A percentile compares a stretch with the other conserved stretches of the same genome.
These are phyloP conservation scores for Annulohypoxylon stygium DNA, from an alignment of 495 filamentous ascomycete genomes.

Conservation along the genomic window DNA sequence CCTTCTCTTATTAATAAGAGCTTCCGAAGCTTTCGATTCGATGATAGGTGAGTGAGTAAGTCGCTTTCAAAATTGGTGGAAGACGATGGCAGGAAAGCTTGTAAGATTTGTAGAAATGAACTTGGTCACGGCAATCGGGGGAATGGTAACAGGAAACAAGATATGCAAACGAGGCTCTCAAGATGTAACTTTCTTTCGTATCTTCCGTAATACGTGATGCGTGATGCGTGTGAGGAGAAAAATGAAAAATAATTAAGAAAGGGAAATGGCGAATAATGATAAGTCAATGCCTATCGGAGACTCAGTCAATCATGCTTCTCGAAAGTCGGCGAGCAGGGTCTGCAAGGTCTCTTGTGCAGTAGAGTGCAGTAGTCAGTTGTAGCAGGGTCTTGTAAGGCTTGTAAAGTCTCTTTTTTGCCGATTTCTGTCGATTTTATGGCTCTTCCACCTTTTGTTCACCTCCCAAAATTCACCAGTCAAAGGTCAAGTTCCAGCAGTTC, in stretches of 20 bases:
- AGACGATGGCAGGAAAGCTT: conserved; percentile 12
- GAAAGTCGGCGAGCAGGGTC: conserved; percentile 14
- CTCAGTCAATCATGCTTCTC: conserved; percentile 42
- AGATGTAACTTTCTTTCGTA: conserved; percentile 16
- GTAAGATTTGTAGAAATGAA: conserved; percentile 26
- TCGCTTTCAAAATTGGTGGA: conserved; percentile 26
- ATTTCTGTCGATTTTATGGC: conserved; percentile 18
- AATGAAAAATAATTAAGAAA: conserved; percentile 16
- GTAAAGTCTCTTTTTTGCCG: conserved; percentile 15
- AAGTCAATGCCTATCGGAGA: conserved; percentile 22
- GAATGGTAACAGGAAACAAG: conserved; percentile 17
- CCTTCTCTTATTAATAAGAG: neutral
- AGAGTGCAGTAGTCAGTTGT: no score
- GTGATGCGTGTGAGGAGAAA: neutral
- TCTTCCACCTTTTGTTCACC: neutral
- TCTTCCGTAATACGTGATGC: no score
- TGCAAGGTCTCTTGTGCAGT: neutral
- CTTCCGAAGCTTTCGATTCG: neutral
- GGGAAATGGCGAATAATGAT: conserved; percentile 18
- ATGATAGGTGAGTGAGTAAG: neutral
- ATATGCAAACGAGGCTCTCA: conserved; percentile 30
- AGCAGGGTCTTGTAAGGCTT: no score
- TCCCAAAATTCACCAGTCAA: no score
- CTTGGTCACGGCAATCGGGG: conserved; percentile 29
- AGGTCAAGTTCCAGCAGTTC: neutral